Evolutionary conservation across 345 rosid species (phyloP).

Genomic region (Populus ilicifolia): DNA sequence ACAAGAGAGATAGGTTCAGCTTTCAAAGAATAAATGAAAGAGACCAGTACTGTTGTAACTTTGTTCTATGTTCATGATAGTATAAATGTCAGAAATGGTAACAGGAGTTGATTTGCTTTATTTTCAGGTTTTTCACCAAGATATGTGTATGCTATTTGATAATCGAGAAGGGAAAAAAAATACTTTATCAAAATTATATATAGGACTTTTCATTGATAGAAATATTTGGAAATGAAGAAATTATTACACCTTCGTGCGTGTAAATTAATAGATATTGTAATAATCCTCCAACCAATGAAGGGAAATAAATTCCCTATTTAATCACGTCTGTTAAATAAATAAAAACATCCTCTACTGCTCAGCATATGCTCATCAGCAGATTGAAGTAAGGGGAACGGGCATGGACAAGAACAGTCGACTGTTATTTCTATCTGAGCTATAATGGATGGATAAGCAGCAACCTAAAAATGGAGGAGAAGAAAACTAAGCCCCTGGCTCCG

Average conservation of each 20-base stretch:
- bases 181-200: background rate
- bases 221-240: background rate
- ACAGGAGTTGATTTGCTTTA: no score
- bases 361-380: background rate
- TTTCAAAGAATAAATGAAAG: conserved; percentile 13
- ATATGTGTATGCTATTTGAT: no score
- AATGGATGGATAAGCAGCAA: background rate
- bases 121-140: background rate
- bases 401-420: background rate
- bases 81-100: conserved; percentile 11
- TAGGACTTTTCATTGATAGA: background rate
- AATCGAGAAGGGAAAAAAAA: background rate
- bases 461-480: background rate
- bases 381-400: background rate
- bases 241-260: background rate
- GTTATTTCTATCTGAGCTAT: background rate
- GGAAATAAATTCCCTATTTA: background rate
- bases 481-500: background rate
- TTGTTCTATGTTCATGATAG: conserved; percentile 6
- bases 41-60: conserved; percentile 16
- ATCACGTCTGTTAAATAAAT: no score
- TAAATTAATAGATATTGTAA: no score
- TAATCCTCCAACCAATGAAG: no score
- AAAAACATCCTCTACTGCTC: background rate
- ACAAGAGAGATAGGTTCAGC: background rate